Conservation (phyloP, 2,329 filamentous ascomycete genomes). For the Penicillium freii region DNA sequence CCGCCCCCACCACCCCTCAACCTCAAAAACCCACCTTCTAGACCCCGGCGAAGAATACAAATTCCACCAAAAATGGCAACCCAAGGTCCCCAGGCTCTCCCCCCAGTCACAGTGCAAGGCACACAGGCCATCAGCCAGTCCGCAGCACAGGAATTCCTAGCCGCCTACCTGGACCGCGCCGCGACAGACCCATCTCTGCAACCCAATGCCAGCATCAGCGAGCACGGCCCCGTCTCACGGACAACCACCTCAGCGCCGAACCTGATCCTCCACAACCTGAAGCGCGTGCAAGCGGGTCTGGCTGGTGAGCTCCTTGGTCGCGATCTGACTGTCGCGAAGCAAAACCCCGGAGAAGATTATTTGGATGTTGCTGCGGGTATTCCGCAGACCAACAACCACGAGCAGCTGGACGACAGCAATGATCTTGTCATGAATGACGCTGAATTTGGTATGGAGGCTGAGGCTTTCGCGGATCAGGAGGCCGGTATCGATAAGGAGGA, state of each 20-base stretch:
- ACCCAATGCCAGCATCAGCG: conserved; percentile 45
- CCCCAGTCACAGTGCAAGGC: conserved; percentile 39
- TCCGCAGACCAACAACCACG: conserved; percentile 31
- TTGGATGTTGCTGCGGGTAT: conserved; percentile 38
- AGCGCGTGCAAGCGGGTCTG: conserved; percentile 46
- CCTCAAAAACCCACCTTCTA: background rate
- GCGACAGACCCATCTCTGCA: conserved; percentile 44
- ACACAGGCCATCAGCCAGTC: conserved; percentile 39
- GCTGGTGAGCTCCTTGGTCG: conserved; percentile 43
- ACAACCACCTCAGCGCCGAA: conserved; percentile 43
- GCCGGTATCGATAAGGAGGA: conserved; percentile 51
- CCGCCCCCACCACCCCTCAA: background rate
- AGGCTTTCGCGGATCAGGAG: conserved; percentile 39
- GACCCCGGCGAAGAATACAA: conserved; percentile 1
- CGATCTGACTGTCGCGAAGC: conserved; percentile 40
- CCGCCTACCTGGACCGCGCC: conserved; percentile 44
- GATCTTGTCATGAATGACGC: conserved; percentile 45
- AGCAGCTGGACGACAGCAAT: conserved; percentile 39
- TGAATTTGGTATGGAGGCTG: conserved; percentile 37
- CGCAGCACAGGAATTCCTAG: conserved; percentile 43
- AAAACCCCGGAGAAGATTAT: conserved; percentile 38
- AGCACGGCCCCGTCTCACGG: conserved; percentile 44
- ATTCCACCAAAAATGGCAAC: conserved; percentile 35
- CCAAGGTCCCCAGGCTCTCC: conserved; percentile 38
- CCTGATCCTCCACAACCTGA: conserved; percentile 46